Conservation (phyloP, 257 asterid species). For the Perilla frutescens region DNA sequence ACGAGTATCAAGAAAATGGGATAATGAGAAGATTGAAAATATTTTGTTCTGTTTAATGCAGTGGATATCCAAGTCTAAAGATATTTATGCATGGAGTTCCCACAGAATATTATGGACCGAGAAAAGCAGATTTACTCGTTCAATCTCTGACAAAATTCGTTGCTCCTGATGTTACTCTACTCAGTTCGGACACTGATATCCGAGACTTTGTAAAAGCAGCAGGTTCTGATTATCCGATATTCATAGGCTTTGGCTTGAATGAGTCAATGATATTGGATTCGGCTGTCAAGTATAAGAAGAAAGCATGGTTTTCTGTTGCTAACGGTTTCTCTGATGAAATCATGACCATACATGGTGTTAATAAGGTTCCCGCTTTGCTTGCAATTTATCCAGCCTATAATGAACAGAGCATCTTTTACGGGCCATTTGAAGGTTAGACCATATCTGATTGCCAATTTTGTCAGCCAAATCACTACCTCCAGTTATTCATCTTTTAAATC, state of each 20-base stretch:
- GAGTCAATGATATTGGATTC: conserved; percentile 59
- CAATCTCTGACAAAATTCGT: conserved; percentile 64
- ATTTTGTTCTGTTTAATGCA: conserved; percentile 51
- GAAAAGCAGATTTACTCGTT: conserved; percentile 78
- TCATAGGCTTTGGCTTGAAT: conserved; percentile 84
- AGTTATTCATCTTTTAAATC: not conserved
- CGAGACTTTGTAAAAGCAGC: conserved; percentile 72
- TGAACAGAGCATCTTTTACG: conserved; percentile 75
- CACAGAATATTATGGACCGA: conserved; percentile 83
- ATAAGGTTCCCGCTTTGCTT: conserved; percentile 76
- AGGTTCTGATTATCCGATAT: conserved; percentile 76
- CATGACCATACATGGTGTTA: conserved; percentile 63
- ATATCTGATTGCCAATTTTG: conserved; percentile 9
- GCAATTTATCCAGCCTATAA: conserved; percentile 62
- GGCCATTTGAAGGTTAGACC: conserved; percentile 87
- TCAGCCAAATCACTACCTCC: not conserved
- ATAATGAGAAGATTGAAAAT: conserved; percentile 9
- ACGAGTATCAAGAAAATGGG: conserved; percentile 2
- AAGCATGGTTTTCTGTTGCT: conserved; percentile 92
- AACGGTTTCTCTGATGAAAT: conserved; percentile 66
- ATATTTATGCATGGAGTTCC: conserved; percentile 87
- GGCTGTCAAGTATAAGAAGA: conserved; percentile 80
- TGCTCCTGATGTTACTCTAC: conserved; percentile 80
- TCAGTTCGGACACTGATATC: conserved; percentile 69
- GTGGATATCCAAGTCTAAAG: conserved; percentile 89